phyloP scores from a whole-genome alignment of 1,284 basidiomycete species.

The Leccinum subspadiceum region DNA sequence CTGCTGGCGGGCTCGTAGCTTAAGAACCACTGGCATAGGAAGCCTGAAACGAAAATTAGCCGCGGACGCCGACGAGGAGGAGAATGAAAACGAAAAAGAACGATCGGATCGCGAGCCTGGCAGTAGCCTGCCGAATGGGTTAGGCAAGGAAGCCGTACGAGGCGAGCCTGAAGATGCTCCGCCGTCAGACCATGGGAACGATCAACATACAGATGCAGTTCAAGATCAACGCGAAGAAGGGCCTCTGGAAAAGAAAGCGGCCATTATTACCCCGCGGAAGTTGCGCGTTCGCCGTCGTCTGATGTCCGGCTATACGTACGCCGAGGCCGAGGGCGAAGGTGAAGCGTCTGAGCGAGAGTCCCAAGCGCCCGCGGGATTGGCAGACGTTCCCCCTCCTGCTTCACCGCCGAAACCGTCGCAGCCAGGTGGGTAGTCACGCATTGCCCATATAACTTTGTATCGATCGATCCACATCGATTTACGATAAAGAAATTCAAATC shows the following conservation, averaged over 20 bases:
- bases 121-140: background rate
- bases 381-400: background rate
- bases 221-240: slow-evolving; percentile 1
- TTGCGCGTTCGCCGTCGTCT: slow-evolving; percentile 11
- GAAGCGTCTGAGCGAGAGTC: slow-evolving; percentile 8
- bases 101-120: background rate
- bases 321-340: slow-evolving; percentile 3
- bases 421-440: slow-evolving; percentile 5
- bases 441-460: background rate
- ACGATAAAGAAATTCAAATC: background rate
- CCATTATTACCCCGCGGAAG: background rate
- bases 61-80: background rate
- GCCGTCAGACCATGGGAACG: slow-evolving; percentile 7
- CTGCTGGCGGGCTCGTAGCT: background rate
- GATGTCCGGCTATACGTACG: slow-evolving; percentile 10
- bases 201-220: background rate
- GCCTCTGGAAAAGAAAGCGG: slow-evolving; percentile 7
- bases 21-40: background rate
- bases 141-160: background rate
- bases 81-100: background rate
- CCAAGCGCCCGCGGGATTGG: background rate
- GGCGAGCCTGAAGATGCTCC: background rate
- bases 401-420: slow-evolving; percentile 9
- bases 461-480: background rate
- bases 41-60: background rate